Percentiles rank a stretch among this genome's conserved stretches.
Evolutionary conservation across 2,329 filamentous ascomycete species (phyloP).

Genomic region (Aspergillus intermedius): DNA sequence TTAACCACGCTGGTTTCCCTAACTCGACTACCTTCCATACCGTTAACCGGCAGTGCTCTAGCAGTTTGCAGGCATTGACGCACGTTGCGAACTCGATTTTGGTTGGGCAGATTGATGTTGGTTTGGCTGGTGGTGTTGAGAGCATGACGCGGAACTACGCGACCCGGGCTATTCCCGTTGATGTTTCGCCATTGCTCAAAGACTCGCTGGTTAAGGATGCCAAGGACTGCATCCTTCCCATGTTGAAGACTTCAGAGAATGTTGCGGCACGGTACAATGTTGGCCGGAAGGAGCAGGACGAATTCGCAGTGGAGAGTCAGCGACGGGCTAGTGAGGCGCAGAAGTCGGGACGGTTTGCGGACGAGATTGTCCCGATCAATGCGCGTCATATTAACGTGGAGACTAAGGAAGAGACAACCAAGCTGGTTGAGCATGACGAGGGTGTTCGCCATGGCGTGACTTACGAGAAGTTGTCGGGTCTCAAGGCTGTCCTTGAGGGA

Average conservation of each 20-base stretch:
- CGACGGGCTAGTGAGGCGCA: constrained; percentile 76
- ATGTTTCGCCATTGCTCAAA: constrained; percentile 16
- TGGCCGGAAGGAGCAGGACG: constrained; percentile 67
- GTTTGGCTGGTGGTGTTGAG: constrained; percentile 82
- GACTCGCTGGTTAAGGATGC: constrained; percentile 52
- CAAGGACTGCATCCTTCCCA: constrained; percentile 75
- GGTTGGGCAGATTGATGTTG: constrained; percentile 70
- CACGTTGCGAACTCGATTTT: constrained; percentile 82
- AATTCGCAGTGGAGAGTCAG: constrained; percentile 77
- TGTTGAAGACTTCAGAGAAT: constrained; percentile 95
- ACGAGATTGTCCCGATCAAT: constrained; percentile 86
- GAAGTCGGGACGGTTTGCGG: constrained; percentile 75
- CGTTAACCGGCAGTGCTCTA: constrained; percentile 91
- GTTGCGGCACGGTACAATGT: constrained; percentile 83
- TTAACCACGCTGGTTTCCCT: constrained; percentile 82
- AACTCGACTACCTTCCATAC: constrained; percentile 73
- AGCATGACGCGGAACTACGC: constrained; percentile 57
- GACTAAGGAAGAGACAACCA: constrained; percentile 68
- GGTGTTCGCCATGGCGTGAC: constrained; percentile 84
- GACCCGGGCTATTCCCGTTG: constrained; percentile 17
- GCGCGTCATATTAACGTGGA: constrained; percentile 67
- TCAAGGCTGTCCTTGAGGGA: constrained; percentile 79
- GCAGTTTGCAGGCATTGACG: constrained; percentile 84
- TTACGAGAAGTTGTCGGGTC: constrained; percentile 67
- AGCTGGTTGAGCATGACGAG: constrained; percentile 56